Percentiles rank a stretch among this genome's conserved stretches.
Evolutionary conservation across 1,139 yeast genomes (phyloP).

Genomic region (Saccharomycopsis hybrid): DNA sequence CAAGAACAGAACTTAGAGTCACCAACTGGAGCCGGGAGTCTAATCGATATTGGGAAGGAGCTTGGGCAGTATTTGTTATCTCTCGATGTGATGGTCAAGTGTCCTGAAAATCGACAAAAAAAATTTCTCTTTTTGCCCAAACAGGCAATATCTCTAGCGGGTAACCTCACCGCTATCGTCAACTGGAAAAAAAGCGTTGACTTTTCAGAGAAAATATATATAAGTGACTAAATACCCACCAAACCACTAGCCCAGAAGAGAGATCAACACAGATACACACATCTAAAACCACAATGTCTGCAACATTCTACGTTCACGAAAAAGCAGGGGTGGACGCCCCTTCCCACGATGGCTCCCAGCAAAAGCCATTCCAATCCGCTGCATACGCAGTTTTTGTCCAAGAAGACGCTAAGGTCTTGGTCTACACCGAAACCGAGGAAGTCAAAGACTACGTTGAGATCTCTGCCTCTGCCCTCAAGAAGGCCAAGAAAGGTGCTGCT

Average conservation of each 20-base stretch:
- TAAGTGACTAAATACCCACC: neutral
- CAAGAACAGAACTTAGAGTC: no score
- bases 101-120: no score
- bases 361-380: constrained; percentile 68
- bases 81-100: no score
- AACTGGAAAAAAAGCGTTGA: neutral
- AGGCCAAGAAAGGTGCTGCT: constrained; percentile 94
- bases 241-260: no score
- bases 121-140: no score
- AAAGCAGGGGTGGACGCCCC: constrained; percentile 57
- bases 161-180: neutral
- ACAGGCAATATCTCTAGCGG: no score
- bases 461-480: constrained; percentile 88
- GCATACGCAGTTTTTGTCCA: constrained; percentile 69
- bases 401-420: constrained; percentile 47
- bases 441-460: constrained; percentile 63
- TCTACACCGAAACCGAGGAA: constrained; percentile 61
- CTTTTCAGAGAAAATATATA: neutral
- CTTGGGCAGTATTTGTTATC: no score
- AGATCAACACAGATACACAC: neutral
- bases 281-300: neutral
- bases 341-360: constrained; percentile 51
- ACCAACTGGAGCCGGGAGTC: no score
- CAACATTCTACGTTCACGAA: constrained; percentile 58
- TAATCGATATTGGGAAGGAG: no score